Evolutionary conservation across 1,284 basidiomycete genomes (phyloP).

Genomic region (Leccinum insolens): DNA sequence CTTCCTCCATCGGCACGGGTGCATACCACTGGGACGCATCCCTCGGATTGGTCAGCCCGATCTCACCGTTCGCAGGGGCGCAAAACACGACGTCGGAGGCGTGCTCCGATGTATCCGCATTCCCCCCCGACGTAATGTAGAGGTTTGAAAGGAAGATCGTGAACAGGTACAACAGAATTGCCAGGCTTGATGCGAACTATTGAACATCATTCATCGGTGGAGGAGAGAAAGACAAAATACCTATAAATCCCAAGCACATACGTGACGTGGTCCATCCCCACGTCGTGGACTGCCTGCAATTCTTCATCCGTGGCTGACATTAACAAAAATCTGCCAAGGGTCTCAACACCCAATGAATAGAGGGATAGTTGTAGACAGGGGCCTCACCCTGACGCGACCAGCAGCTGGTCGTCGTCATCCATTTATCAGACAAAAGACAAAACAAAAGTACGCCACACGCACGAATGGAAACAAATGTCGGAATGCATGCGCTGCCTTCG

Average conservation of each 20-base stretch:
- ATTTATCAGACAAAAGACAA: neutral
- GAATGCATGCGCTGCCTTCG: conserved; percentile 62
- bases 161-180: conserved; percentile 78
- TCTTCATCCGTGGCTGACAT: conserved; percentile 94
- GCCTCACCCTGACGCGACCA: conserved; percentile 62
- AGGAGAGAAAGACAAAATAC: conserved; percentile 23
- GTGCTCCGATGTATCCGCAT: neutral
- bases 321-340: conserved; percentile 62
- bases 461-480: conserved; percentile 87
- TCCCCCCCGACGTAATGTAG: conserved; percentile 44
- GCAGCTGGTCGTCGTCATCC: conserved; percentile 47
- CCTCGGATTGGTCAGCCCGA: conserved; percentile 33
- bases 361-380: neutral
- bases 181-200: conserved; percentile 45
- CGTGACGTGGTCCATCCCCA: conserved; percentile 86
- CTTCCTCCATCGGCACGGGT: conserved; percentile 30
- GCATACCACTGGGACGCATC: conserved; percentile 41
- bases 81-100: conserved; percentile 23
- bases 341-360: neutral
- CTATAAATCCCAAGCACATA: conserved; percentile 86
- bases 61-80: conserved; percentile 23
- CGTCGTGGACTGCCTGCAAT: conserved; percentile 65
- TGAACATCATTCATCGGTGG: neutral
- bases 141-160: conserved; percentile 61
- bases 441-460: conserved; percentile 36